Conservation (phyloP, 176 grass and related monocot genomes). For the Zizania latifolia region DNA sequence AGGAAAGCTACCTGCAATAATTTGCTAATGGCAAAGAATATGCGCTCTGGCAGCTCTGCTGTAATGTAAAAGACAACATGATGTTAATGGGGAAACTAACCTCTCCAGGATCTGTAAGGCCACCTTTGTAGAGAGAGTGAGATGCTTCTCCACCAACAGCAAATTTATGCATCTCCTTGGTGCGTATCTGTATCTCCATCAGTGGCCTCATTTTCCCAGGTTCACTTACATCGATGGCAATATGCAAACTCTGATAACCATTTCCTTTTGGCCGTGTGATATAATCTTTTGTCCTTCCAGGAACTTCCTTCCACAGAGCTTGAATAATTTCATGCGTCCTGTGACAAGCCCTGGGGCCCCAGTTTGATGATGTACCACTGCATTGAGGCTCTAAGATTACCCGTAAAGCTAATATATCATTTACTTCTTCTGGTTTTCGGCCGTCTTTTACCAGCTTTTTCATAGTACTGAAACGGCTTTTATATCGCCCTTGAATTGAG, state of each 20-base stretch:
- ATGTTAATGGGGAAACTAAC: conserved; percentile 25
- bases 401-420: conserved; percentile 80
- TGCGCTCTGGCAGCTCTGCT: not conserved
- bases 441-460: conserved; percentile 94
- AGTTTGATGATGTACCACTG: conserved; percentile 8
- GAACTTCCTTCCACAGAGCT: conserved; percentile 67
- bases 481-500: conserved; percentile 68
- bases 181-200: conserved; percentile 96
- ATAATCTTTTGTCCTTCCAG: conserved; percentile 78
- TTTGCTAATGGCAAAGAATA: not conserved
- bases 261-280: conserved; percentile 72
- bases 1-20: not conserved
- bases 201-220: conserved; percentile 47
- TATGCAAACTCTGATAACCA: conserved; percentile 91
- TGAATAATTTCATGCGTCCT: conserved; percentile 54
- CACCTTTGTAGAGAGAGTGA: conserved; percentile 93
- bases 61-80: conserved; percentile 3
- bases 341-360: conserved; percentile 58
- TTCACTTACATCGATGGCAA: conserved; percentile 77
- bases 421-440: conserved; percentile 70
- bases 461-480: conserved; percentile 96
- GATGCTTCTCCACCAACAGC: conserved; percentile 86
- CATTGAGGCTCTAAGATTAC: conserved; percentile 56
- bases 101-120: conserved; percentile 79
- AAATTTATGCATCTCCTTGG: conserved; percentile 60